Percentiles rank a stretch among this genome's conserved stretches.
phyloP scores from a whole-genome alignment of 2,329 filamentous ascomycete species.

The Coniochaeta ligniaria region DNA sequence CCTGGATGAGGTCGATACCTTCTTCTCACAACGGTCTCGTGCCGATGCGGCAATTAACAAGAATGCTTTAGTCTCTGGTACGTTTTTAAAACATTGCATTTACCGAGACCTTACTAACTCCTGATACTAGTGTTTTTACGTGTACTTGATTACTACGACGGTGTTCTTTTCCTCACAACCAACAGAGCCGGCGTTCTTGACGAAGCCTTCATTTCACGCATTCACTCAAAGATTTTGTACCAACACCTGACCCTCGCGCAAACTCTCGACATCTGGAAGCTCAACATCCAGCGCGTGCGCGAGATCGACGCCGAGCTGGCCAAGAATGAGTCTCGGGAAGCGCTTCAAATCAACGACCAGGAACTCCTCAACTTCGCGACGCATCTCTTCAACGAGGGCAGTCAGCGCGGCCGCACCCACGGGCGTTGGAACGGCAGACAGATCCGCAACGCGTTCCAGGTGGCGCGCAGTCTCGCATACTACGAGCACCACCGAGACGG shows the following conservation, averaged over 20 bases:
- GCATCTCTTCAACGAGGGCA: not conserved
- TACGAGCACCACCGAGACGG: constrained; percentile 3
- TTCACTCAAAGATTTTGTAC: constrained; percentile 3
- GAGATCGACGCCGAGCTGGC: not conserved
- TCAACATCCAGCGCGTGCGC: not conserved
- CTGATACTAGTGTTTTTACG: not conserved
- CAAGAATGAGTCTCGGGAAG: not conserved
- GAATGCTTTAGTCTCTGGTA: constrained; percentile 25
- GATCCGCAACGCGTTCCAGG: constrained; percentile 29
- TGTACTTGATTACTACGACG: not conserved
- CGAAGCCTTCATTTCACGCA: not conserved
- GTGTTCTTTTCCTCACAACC: not conserved
- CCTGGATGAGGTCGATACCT: constrained; percentile 34
- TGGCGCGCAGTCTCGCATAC: constrained; percentile 11
- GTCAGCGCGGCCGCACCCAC: not conserved
- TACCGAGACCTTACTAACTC: not conserved
- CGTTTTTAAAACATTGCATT: constrained; percentile 3
- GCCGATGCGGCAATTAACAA: constrained; percentile 15
- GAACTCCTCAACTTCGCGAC: not conserved
- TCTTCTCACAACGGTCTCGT: constrained; percentile 21
- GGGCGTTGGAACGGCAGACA: constrained; percentile 20
- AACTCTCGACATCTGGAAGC: constrained; percentile 2
- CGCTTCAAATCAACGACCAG: not conserved
- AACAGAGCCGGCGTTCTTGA: not conserved
- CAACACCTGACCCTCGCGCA: constrained; percentile 1